Evolutionary conservation across 2,329 filamentous ascomycete species (phyloP), one percentile per base, ranked within the genome.

Genomic region (Colletotrichum sp.): DNA sequence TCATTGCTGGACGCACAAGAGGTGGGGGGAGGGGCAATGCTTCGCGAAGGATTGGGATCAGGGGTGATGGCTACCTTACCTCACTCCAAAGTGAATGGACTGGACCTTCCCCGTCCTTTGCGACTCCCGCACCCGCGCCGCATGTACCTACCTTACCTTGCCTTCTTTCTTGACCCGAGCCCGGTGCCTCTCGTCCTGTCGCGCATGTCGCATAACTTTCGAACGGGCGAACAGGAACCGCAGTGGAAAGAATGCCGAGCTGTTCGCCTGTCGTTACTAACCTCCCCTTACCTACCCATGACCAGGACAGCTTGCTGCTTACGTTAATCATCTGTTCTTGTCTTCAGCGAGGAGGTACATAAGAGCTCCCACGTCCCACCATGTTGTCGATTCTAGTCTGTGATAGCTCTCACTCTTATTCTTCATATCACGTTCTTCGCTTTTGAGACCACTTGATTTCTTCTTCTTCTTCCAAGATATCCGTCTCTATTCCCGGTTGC

Each of bases 21-120:
- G 64, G 70, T 73, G 59, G 74, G 74, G 73, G 70, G 73, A 76
- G 73, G 73, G 73, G 73, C 70, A 73, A 60, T 65, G 26, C 18
- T 55, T 52, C 39, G 39, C 39, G 39, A 49, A 49, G 18, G 39
- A 62, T 62, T 62, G 21, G 62, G 67, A 36, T 39, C 69, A 59
- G 69, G 52, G 63, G 63, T 68, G 67, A 39, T 67, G 72, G 69
- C 52, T 21, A 52, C 44, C 44, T 52, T 52, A 52, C 44, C 44
- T 52, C 44, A 52, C 44, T 21, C n/a, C 6, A 21, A 52, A 55
- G 69, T 60, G 62, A 64, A 68, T 59, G 63, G 64, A 65, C 49
- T 76, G 74, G 74, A 76, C 70, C 70, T 74, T 76, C 74, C 74
- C 60, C 55, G 15, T 24, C 24, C 44, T 63, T 63, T 63, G 24